Base-by-base conservation (phyloP, 2,329 filamentous ascomycete species). In the Alternaria dauci region DNA sequence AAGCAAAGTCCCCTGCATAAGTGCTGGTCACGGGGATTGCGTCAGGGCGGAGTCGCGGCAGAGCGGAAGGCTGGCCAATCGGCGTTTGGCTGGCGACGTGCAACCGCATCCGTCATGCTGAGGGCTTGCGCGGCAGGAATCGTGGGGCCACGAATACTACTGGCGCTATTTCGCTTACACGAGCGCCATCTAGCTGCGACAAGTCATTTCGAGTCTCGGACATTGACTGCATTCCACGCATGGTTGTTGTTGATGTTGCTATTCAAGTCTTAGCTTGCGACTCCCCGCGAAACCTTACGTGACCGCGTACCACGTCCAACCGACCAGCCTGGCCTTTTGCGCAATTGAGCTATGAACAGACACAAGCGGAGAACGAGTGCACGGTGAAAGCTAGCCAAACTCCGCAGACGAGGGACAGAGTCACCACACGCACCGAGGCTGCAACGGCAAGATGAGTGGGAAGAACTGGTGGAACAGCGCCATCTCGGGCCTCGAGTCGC, bases 401-500 rank as follows among this genome's bases (percentile, higher is more conserved):
- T 57, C 56, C 52, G 36, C 43, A 25, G 30, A 52, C 46, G 20
- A 53, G 18, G 36, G 44, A 42, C 56, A 30, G 38, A 44, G 52
- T 48, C 36, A 28, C 23, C 8, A 53, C 34, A 44, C 23, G 42
- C 43, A 23, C 28, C 11, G 48, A 55, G 25, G 42, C 34, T 41
- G 18, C 55, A 71, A 52, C 28, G 30, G 30, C 38, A 55, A 9
- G 8, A 76, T 76, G 71, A 77, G 74, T 58, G 69, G 69, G 26
- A 71, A 73, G 55, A 65, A 67, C 67, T 78, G 63, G 75, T 72
- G 67, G 67, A 71, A 93, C 67, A 92, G 94, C 79, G 94, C 94
- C 65, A 93, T 98, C 62, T 93, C 94, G 55, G 94, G 94, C 62
- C 91, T 99, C 59, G 95, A 99, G 81, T 96, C 94, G 61, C 89